A percentile compares a stretch with the other conserved stretches of the same genome.
These are phyloP conservation scores for Pseudocercospora fuligena DNA, from an alignment of 2,329 filamentous ascomycete genomes.

Conservation along the genomic window DNA sequence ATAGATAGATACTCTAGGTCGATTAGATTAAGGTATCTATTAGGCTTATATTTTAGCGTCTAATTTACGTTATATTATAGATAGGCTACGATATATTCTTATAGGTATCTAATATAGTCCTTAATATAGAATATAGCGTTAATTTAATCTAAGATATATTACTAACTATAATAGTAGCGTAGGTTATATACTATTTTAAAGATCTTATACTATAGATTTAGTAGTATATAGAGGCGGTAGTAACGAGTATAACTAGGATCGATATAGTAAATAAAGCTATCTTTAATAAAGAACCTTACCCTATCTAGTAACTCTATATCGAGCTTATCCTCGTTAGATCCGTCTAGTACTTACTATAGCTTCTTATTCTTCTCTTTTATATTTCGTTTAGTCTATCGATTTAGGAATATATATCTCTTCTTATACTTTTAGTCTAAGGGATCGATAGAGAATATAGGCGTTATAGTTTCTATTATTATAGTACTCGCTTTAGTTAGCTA, in stretches of 20 bases:
- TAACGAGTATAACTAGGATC: neutral
- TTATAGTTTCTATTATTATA: neutral
- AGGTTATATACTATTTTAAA: neutral
- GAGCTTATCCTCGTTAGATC: too few species aligned
- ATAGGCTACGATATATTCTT: neutral
- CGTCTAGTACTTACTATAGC: neutral
- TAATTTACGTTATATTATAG: neutral
- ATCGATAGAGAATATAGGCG: neutral
- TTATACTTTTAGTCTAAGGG: neutral
- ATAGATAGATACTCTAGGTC: neutral
- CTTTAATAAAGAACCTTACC: neutral
- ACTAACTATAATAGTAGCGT: neutral
- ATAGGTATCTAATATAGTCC: neutral
- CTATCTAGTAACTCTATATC: neutral
- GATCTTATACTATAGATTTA: neutral
- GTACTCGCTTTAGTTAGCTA: neutral
- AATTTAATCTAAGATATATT: neutral
- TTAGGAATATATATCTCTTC: neutral
- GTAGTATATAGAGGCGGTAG: neutral
- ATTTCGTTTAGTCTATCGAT: neutral
- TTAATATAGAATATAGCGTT: slow-evolving; percentile 10
- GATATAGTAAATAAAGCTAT: neutral
- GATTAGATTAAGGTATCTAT: slow-evolving; percentile 1
- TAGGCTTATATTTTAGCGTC: neutral
- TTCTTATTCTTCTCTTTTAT: neutral